Evolutionary conservation across 768 basidiomycete species (phyloP).

Genomic region (Postia placenta): DNA sequence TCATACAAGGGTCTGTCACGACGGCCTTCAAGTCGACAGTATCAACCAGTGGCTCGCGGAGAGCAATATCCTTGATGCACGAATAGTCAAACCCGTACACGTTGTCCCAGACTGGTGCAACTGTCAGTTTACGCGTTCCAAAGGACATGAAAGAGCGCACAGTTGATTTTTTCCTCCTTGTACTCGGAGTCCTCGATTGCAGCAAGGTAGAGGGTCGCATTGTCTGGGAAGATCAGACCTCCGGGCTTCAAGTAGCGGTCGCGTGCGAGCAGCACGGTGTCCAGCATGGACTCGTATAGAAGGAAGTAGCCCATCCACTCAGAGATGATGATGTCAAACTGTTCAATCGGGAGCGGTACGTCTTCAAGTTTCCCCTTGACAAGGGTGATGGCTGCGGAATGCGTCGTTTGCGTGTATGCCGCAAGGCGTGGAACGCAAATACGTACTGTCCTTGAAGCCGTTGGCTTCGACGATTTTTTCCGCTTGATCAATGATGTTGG

Average conservation of each 20-base stretch:
- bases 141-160: slow-evolving; percentile 44
- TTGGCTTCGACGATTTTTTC: slow-evolving; percentile 95
- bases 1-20: slow-evolving; percentile 83
- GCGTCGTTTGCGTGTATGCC: slow-evolving; percentile 1
- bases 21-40: slow-evolving; percentile 97
- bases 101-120: slow-evolving; percentile 87
- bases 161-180: slow-evolving; percentile 99
- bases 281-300: slow-evolving; percentile 98
- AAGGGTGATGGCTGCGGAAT: slow-evolving; percentile 72
- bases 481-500: slow-evolving; percentile 99
- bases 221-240: slow-evolving; percentile 95
- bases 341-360: slow-evolving; percentile 73
- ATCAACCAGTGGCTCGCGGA: slow-evolving; percentile 95
- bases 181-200: slow-evolving; percentile 99
- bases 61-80: slow-evolving; percentile 97
- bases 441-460: slow-evolving; percentile 90
- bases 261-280: slow-evolving; percentile 93
- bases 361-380: slow-evolving; percentile 99
- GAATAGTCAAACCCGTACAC: slow-evolving; percentile 99
- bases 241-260: slow-evolving; percentile 93
- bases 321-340: slow-evolving; percentile 98
- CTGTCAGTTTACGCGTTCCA: slow-evolving; percentile 1
- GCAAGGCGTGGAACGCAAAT: not conserved
- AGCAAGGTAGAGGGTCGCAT: slow-evolving; percentile 85
- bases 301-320: slow-evolving; percentile 99